Base-by-base conservation (phyloP, 495 filamentous ascomycete species). In the Viridothelium virens region DNA sequence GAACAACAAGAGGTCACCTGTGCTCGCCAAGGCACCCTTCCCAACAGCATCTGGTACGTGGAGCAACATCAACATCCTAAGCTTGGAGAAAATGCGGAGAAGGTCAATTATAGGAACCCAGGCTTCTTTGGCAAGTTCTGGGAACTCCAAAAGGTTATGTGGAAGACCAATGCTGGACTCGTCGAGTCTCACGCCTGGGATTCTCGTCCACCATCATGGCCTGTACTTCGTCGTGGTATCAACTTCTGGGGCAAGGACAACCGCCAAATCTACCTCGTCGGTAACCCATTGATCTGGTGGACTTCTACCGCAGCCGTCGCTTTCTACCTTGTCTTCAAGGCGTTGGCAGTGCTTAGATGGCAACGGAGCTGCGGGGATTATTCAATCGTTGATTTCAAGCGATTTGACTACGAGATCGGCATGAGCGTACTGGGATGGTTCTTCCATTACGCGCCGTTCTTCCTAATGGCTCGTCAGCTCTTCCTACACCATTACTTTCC, bases 61-160 rank as follows among this genome's bases (percentile, higher is more conserved):
- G 94, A 98, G 77, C 83, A 82, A 56, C 97, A 98, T 74, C 81
- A 83, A 64, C 93, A 97, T 74, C 89, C 91, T 33, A 81, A 82
- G 67, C 82, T 97, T 59, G 84, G 84, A 37, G 80, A 79, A 44
- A 81, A 87, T 69, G 86, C 90, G 33, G 94, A 97, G 75, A 95
- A 88, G 76, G 93, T 96, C 71, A 98, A 97, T 75, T 98, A 98
- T 75, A 83, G 84, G 66, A 88, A 96, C 70, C 94, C 94, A 25
- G 94, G 94, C 14, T 97, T 98, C 82, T 84, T 97, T 65, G 95
- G 92, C 65, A 98, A 97, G 74, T 98, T 98, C 80, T 96, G 91
- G 90, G 94, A 98, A 78, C 81, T 98, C n/a, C 92, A 98, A 76
- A 91, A 91, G 77, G 95, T 98, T 47, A 98, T 98, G 94, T 98